Evolutionary conservation across 768 basidiomycete genomes (phyloP), one percentile per base, ranked within the genome.

Genomic region (Rhodotorula kratochvilovae): DNA sequence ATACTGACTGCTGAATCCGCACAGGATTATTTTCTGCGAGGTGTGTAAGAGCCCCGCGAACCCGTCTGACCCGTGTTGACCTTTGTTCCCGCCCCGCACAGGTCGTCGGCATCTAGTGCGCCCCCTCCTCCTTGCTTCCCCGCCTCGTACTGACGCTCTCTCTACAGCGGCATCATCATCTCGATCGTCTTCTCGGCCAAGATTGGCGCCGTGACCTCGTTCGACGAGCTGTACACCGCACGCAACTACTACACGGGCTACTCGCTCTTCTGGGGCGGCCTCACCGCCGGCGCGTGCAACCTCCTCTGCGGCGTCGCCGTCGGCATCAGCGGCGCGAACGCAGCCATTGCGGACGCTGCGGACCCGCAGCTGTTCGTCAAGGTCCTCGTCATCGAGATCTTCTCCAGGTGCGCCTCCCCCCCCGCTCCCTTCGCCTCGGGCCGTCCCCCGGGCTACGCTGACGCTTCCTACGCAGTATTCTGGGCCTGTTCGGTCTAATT

Each of bases 51-150:
- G 5, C 8, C 5, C 21, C 16, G 4, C 16, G 10, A 12, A 46
- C 45, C 12, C 46, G 46, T 25, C 7, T 27, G 45, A 46, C 4
- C 17, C 48, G 23, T 23, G 50, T 46, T 64, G 10, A 39, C 46
- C 25, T 23, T 27, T 23, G 25, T 2, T 55, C 42, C 31, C 19
- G 12, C 29, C 7, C 25, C 15, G 19, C 76, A 95, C 93, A 98
- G 83, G 96, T 97, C 78, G 94, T 99, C 39, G 96, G 95, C 68
- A 98, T 99, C 79, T 98, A 98, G 82, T 96, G 90, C 67, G 91
- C 92, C 63, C 27, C 16, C n/a, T 27, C 16, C 27, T 4, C 29
- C 50, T 39, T 11, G 19, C 23, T 19, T 61, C 54, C 1, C 43
- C 36, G 42, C 13, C 50, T 15, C 7, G 1, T 2, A 2, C 39